Conservation (phyloP, 371 early-diverging fungal species). For the Mucor indicus region DNA sequence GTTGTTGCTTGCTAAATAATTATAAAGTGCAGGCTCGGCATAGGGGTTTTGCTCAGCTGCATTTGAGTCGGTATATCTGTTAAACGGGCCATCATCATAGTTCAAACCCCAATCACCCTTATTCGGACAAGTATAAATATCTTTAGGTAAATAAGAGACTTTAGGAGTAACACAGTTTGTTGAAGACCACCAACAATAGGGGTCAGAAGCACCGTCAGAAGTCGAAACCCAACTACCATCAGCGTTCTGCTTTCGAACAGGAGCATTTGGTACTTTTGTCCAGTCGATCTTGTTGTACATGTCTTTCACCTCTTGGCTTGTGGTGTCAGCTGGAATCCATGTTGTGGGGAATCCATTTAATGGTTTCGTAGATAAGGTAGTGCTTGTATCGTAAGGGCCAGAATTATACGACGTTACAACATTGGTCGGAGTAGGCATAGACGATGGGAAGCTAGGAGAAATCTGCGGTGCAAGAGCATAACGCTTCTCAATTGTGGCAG, state of each 20-base stretch:
- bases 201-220: conserved; percentile 15
- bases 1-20: conserved; percentile 31
- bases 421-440: conserved; percentile 20
- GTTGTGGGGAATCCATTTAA: conserved; percentile 13
- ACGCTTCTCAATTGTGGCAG: conserved; percentile 2
- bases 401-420: conserved; percentile 29
- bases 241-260: conserved; percentile 14
- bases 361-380: conserved; percentile 8
- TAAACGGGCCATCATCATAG: conserved; percentile 48
- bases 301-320: conserved; percentile 15
- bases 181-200: conserved; percentile 47
- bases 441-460: conserved; percentile 37
- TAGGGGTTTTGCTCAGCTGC: conserved; percentile 17
- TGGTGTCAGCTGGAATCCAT: conserved; percentile 18
- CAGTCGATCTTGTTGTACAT: conserved; percentile 22
- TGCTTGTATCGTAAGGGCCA: conserved; percentile 14
- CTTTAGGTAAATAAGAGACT: conserved; percentile 33
- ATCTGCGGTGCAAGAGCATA: conserved; percentile 8
- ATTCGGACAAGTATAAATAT: conserved; percentile 39
- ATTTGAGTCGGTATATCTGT: conserved; percentile 15
- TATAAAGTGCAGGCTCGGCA: conserved; percentile 41
- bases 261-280: conserved; percentile 20
- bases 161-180: conserved; percentile 41
- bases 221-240: conserved; percentile 14
- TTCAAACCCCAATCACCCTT: conserved; percentile 46